Conservation (phyloP, 345 rosid genomes). For the Aquilaria malaccensis region DNA sequence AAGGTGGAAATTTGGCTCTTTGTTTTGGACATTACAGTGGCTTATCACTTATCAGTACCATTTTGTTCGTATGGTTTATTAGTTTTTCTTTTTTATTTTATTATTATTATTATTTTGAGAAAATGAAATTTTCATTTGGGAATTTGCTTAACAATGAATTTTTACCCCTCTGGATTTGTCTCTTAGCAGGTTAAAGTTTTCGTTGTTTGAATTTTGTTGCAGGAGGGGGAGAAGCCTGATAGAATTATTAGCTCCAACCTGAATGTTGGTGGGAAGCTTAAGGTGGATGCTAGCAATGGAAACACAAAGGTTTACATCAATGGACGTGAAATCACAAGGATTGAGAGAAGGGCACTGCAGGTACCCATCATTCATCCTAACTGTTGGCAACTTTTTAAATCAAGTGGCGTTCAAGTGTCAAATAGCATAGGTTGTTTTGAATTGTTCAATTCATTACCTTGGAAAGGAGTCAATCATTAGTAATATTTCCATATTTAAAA, state of each 20-base stretch:
- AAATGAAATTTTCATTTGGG: neutral
- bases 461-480: no score
- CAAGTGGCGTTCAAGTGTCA: no score
- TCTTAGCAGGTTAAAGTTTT: neutral
- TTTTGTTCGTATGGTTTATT: neutral
- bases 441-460: no score
- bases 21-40: neutral
- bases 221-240: slow-evolving; percentile 69
- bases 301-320: slow-evolving; percentile 51
- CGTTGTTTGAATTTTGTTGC: slow-evolving; percentile 13
- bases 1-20: slow-evolving; percentile 32
- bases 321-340: slow-evolving; percentile 60
- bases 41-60: neutral
- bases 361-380: slow-evolving; percentile 15
- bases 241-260: slow-evolving; percentile 49
- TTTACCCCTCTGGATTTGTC: neutral
- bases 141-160: neutral
- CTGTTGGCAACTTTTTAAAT: no score
- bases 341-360: slow-evolving; percentile 40
- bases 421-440: no score
- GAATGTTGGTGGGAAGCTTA: slow-evolving; percentile 46
- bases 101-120: neutral
- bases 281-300: slow-evolving; percentile 46
- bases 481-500: no score
- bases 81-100: neutral